Conservation (phyloP, 73 alveolate species). For the Tetrahymena borealis region DNA sequence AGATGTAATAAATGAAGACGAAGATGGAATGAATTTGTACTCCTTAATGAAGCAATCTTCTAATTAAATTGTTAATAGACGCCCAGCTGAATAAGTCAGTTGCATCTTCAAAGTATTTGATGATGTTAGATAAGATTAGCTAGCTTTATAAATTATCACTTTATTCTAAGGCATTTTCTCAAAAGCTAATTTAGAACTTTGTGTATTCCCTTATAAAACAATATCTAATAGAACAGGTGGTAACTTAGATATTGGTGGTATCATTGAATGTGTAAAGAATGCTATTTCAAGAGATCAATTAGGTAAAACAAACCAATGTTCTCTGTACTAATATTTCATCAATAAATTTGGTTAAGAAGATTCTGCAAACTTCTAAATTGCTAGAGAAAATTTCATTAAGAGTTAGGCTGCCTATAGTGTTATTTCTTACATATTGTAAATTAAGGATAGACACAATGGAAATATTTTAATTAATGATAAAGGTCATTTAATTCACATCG, state of each 20-base stretch:
- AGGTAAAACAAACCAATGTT: constrained; percentile 89
- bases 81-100: constrained; percentile 61
- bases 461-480: constrained; percentile 87
- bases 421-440: constrained; percentile 68
- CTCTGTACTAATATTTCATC: constrained; percentile 84
- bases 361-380: constrained; percentile 70
- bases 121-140: constrained; percentile 86
- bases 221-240: constrained; percentile 87
- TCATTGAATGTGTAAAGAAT: constrained; percentile 86
- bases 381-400: constrained; percentile 89
- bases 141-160: constrained; percentile 84
- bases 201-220: constrained; percentile 86
- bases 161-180: constrained; percentile 86
- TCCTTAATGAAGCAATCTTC: constrained; percentile 26
- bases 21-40: constrained; percentile 24
- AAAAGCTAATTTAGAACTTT: constrained; percentile 75
- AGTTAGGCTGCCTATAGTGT: constrained; percentile 88
- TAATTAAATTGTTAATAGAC: constrained; percentile 31
- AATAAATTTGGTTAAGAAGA: constrained; percentile 87
- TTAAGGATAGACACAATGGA: constrained; percentile 99
- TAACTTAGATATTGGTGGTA: constrained; percentile 88
- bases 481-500: constrained; percentile 99
- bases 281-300: constrained; percentile 85
- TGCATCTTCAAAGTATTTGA: constrained; percentile 95
- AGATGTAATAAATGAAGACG: constrained; percentile 35